Percentiles rank a stretch among this genome's conserved stretches.
phyloP scores from a whole-genome alignment of 192 early-diverging fungal species.

The Podila verticillata region DNA sequence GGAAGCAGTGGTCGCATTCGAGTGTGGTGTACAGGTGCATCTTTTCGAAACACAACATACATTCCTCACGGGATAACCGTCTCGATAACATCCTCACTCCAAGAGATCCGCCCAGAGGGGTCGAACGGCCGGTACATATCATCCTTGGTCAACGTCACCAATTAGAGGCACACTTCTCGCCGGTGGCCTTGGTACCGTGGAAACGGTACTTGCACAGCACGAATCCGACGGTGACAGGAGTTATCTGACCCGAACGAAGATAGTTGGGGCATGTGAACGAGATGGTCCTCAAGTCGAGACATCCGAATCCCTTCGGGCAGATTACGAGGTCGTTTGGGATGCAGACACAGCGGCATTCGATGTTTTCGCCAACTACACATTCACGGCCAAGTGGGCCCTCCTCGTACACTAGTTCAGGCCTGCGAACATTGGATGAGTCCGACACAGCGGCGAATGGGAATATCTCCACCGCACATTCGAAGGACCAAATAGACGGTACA shows the following conservation, averaged over 20 bases:
- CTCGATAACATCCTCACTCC: constrained; percentile 18
- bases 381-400: not conserved
- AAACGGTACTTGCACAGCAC: constrained; percentile 16
- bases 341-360: constrained; percentile 10
- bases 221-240: constrained; percentile 12
- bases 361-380: not conserved
- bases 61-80: no score
- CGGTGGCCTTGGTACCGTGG: constrained; percentile 8
- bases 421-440: not conserved
- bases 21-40: no score
- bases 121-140: constrained; percentile 1
- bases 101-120: not conserved
- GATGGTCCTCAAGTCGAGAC: not conserved
- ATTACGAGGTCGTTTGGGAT: not conserved
- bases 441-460: not conserved
- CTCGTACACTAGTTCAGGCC: not conserved
- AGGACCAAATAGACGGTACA: not conserved
- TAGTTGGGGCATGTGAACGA: constrained; percentile 8
- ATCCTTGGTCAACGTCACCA: not conserved
- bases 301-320: not conserved
- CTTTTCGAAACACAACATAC: no score
- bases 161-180: not conserved
- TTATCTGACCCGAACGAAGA: not conserved
- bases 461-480: not conserved
- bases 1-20: no score